phyloP scores from a whole-genome alignment of 805 yeast genomes.

The Saccharomycopsis schoenii region DNA sequence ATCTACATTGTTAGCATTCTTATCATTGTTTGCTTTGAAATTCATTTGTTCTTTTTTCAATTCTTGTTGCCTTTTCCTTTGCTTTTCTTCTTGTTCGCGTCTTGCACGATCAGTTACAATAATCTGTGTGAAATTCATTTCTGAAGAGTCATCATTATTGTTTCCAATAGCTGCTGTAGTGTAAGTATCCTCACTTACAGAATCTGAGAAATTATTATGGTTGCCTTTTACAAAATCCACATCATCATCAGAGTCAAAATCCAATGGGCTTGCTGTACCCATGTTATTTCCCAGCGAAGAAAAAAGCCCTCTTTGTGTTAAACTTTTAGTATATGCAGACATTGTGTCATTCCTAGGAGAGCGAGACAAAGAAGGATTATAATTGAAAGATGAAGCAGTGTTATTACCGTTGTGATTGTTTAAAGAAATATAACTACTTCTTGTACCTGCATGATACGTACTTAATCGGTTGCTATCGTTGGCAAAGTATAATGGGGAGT shows the following conservation, averaged over 20 bases:
- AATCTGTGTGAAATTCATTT: slow-evolving; percentile 12
- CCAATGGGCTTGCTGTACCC: slow-evolving; percentile 4
- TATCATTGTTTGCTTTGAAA: not conserved
- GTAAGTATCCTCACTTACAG: slow-evolving; percentile 2
- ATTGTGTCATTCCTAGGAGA: not conserved
- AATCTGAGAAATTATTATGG: not conserved
- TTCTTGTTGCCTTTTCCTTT: not conserved
- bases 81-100: not conserved
- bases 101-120: slow-evolving; percentile 12
- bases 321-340: slow-evolving; percentile 1
- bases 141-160: not conserved
- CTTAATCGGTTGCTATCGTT: slow-evolving; percentile 3
- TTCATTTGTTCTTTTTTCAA: not conserved
- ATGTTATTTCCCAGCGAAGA: slow-evolving; percentile 4
- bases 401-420: slow-evolving; percentile 4
- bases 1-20: not conserved
- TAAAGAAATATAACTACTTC: slow-evolving; percentile 5
- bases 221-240: not conserved
- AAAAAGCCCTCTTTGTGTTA: slow-evolving; percentile 1
- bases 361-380: slow-evolving; percentile 4
- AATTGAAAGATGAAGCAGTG: slow-evolving; percentile 3
- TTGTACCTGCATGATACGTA: slow-evolving; percentile 10
- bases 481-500: not conserved
- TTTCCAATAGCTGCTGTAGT: not conserved
- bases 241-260: slow-evolving; percentile 8